Percentiles rank a stretch among this genome's conserved stretches.
These are phyloP conservation scores for Medicago lupulina DNA, from an alignment of 306 rosid genomes.

Conservation along the genomic window DNA sequence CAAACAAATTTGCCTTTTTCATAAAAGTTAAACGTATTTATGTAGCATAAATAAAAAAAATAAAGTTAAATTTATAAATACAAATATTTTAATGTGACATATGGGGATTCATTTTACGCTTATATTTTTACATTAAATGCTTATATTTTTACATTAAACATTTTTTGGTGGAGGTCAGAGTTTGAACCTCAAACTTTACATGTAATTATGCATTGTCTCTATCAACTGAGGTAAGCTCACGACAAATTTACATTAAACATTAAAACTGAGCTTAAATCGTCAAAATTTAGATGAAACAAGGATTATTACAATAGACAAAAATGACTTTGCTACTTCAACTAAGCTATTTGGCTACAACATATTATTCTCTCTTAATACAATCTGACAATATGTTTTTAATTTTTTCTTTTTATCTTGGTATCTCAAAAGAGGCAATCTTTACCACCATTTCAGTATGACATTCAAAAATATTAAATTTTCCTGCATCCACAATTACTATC, in stretches of 20 bases:
- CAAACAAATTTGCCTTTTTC: slow-evolving; percentile 14
- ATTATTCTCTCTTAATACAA: too few species aligned
- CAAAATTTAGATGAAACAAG: background rate
- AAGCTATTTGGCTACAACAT: too few species aligned
- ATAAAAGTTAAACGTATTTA: background rate
- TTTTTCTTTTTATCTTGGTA: background rate
- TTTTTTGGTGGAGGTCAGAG: too few species aligned
- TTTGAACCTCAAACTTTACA: too few species aligned
- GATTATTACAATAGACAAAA: background rate
- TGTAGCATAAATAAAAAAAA: background rate
- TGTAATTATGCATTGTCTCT: too few species aligned
- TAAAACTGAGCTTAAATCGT: background rate
- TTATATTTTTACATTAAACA: too few species aligned
- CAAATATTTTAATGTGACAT: background rate
- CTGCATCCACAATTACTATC: too few species aligned
- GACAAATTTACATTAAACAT: too few species aligned
- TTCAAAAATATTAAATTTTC: background rate
- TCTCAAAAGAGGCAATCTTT: slow-evolving; percentile 6
- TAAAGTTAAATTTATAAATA: background rate
- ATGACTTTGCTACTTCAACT: too few species aligned
- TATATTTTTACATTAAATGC: background rate
- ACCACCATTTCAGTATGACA: background rate
- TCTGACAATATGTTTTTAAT: background rate
- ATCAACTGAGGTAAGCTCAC: too few species aligned
- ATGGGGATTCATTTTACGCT: background rate